These are phyloP conservation scores for Xylariaceae sp. DNA, from an alignment of 2,329 filamentous ascomycete genomes.

Conservation along the genomic window DNA sequence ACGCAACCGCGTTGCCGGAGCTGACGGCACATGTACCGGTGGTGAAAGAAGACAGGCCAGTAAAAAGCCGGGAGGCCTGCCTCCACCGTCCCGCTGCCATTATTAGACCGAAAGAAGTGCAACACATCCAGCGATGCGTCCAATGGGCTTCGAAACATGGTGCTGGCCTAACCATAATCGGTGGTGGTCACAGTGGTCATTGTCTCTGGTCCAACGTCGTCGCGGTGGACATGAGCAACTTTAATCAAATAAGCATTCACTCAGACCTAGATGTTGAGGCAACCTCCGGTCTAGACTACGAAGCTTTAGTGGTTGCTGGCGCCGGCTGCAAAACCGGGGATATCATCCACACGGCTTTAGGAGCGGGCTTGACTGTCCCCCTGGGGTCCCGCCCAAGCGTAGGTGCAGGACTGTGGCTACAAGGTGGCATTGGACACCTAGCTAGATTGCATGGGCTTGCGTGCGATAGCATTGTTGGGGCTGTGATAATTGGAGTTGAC, in stretches of 20 bases:
- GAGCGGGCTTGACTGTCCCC: conserved; percentile 48
- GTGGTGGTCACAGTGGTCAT: conserved; percentile 56
- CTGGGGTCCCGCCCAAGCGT: conserved; percentile 58
- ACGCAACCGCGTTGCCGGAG: conserved; percentile 40
- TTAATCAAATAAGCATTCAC: conserved; percentile 45
- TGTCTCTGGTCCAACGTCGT: conserved; percentile 49
- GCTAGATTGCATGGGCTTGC: conserved; percentile 49
- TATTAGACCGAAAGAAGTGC: conserved; percentile 40
- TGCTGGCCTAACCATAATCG: conserved; percentile 44
- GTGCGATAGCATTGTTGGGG: conserved; percentile 56
- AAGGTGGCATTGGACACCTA: conserved; percentile 60
- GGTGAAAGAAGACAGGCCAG: conserved; percentile 20
- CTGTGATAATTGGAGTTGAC: conserved; percentile 48
- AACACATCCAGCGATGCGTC: conserved; percentile 50
- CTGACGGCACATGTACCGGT: conserved; percentile 39
- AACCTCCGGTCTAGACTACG: conserved; percentile 18
- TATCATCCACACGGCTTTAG: conserved; percentile 44
- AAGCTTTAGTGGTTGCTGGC: conserved; percentile 43
- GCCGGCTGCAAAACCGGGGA: conserved; percentile 53
- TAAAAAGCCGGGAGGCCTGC: conserved; percentile 51
- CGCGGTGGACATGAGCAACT: conserved; percentile 53
- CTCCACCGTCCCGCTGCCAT: conserved; percentile 39
- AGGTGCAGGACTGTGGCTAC: conserved; percentile 57
- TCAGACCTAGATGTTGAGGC: conserved; percentile 15
- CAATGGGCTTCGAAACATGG: conserved; percentile 47